phyloP scores from a whole-genome alignment of 768 basidiomycete genomes.

The Lyophyllum decastes region DNA sequence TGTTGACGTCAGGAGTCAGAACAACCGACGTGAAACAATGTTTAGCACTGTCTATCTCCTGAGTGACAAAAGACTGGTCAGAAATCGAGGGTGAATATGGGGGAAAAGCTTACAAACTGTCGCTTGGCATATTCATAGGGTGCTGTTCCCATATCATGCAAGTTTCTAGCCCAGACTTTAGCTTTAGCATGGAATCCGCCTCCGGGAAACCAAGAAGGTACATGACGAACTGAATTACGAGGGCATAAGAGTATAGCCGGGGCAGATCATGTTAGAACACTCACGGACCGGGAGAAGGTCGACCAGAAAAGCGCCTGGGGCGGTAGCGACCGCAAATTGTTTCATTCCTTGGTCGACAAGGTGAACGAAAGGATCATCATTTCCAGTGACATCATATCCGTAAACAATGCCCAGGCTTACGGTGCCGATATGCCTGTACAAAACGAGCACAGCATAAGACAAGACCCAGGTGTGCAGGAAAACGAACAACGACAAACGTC shows the following conservation, averaged over 20 bases:
- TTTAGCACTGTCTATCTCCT: constrained; percentile 8
- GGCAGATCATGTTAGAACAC: background rate
- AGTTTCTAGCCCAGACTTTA: background rate
- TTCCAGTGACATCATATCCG: constrained; percentile 24
- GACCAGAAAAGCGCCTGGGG: constrained; percentile 24
- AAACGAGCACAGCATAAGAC: background rate
- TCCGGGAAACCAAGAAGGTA: background rate
- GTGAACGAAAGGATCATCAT: constrained; percentile 25
- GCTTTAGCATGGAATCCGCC: background rate
- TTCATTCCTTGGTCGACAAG: constrained; percentile 21
- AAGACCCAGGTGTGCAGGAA: too few species aligned
- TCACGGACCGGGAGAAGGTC: constrained; percentile 16
- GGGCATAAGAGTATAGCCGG: background rate
- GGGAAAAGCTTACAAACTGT: background rate
- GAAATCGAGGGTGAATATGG: background rate
- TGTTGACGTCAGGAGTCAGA: background rate
- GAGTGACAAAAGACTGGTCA: background rate
- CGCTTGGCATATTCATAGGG: background rate
- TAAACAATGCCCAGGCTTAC: constrained; percentile 27
- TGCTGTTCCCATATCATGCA: background rate
- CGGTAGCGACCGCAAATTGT: constrained; percentile 14
- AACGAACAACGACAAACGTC: background rate
- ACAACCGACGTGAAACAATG: background rate
- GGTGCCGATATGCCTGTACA: constrained; percentile 12
- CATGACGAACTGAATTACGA: background rate